These are phyloP conservation scores for Skeletonema grethae DNA, from an alignment of 108 stramenopile species.

Conservation along the genomic window DNA sequence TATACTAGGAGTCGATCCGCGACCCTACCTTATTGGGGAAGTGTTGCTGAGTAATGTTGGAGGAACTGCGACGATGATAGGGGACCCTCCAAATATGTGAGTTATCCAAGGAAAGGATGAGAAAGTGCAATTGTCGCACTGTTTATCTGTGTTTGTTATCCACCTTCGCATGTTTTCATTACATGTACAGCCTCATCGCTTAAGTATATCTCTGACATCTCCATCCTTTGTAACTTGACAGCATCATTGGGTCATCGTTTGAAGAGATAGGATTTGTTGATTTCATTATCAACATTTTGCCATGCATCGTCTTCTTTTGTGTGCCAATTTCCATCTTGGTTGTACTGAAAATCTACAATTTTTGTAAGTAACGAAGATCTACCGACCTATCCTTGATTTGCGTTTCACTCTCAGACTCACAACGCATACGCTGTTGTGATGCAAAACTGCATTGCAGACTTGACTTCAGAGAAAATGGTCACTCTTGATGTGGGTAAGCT, in stretches of 20 bases:
- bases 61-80: conserved; percentile 72
- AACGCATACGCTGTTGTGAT: neutral
- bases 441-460: neutral
- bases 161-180: too few species aligned
- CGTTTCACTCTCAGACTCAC: neutral
- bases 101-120: too few species aligned
- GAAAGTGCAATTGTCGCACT: too few species aligned
- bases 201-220: too few species aligned
- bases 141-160: too few species aligned
- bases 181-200: too few species aligned
- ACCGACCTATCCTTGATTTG: neutral
- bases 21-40: conserved; percentile 64
- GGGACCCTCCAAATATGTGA: conserved; percentile 16
- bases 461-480: conserved; percentile 45
- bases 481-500: conserved; percentile 47
- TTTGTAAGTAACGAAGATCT: conserved; percentile 14
- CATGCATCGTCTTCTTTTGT: conserved; percentile 58
- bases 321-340: conserved; percentile 51
- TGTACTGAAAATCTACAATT: conserved; percentile 48
- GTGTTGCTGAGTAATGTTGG: conserved; percentile 65
- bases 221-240: conserved; percentile 13
- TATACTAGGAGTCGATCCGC: conserved; percentile 61
- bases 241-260: conserved; percentile 68
- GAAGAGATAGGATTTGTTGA: conserved; percentile 69
- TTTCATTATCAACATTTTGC: conserved; percentile 62